Percentiles rank a stretch among this genome's conserved stretches.
These are phyloP conservation scores for Daldinia childiae DNA, from an alignment of 495 filamentous ascomycete species.

Conservation along the genomic window DNA sequence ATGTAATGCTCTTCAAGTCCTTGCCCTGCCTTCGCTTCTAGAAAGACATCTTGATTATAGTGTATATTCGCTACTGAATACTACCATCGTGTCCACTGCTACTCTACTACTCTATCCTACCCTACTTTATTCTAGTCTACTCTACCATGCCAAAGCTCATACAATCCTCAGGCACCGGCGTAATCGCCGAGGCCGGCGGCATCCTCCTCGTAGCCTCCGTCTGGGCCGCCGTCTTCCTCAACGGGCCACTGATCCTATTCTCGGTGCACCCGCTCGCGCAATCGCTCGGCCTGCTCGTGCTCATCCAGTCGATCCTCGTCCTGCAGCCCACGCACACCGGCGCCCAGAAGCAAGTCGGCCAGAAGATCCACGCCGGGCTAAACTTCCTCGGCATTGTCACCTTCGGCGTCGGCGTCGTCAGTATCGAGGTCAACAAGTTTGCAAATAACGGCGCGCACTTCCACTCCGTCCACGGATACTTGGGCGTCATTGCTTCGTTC, in stretches of 20 bases:
- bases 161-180: slow-evolving; percentile 56
- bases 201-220: slow-evolving; percentile 73
- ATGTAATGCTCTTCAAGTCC: not conserved
- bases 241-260: slow-evolving; percentile 73
- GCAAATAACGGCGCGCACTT: slow-evolving; percentile 70
- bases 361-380: slow-evolving; percentile 71
- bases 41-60: no score
- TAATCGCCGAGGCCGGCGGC: slow-evolving; percentile 50
- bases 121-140: not conserved
- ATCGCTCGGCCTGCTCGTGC: slow-evolving; percentile 73
- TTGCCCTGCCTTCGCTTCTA: not conserved
- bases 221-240: slow-evolving; percentile 76
- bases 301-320: slow-evolving; percentile 81
- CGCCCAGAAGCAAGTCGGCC: slow-evolving; percentile 75
- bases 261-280: slow-evolving; percentile 89
- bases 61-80: not conserved
- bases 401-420: slow-evolving; percentile 71
- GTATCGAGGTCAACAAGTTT: slow-evolving; percentile 87
- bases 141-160: slow-evolving; percentile 55
- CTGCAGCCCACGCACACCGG: slow-evolving; percentile 87
- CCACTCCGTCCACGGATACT: slow-evolving; percentile 77
- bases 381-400: slow-evolving; percentile 69
- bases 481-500: slow-evolving; percentile 81
- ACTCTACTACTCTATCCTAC: not conserved
- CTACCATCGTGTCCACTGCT: not conserved